Evolutionary conservation across 805 yeast genomes (phyloP), one percentile per base, ranked within the genome.

Genomic region (Lipomyces yamanashiensis): DNA sequence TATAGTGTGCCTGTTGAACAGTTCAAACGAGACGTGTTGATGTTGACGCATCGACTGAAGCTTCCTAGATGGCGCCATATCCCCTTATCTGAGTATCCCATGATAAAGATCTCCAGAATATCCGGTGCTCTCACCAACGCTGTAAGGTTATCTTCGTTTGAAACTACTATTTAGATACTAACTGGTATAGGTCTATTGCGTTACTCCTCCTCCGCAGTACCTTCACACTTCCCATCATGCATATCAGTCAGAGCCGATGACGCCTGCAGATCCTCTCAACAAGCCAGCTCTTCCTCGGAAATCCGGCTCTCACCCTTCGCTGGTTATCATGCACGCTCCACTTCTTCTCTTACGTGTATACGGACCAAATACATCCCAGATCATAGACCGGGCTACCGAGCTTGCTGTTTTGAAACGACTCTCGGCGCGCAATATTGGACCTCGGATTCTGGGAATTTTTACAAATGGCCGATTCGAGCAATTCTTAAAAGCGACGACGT

Each of bases 71-170:
- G 99, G 99, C 84, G 86, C 70, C 80, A 80, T 65, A 81, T 87
- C 10, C 67, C 71, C 28, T 28, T 70, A 71, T 74, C 82, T 19
- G 70, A 66, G n/a, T 79, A 78, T 21, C 48, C 61, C 10, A 75
- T 78, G 44, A 75, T 93, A 45, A 79, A 76, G 23, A 75, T 92
- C 21, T 80, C 77, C 47, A 82, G 97, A 68, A 90, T 95, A 55
- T 84, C 90, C 43, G 98, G 99, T 21, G 99, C 99, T 0, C 81
- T 95, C 74, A 95, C 98, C 21, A 95, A 95, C 75, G 88, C 92
- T 40, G 89, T 93, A 59, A 9, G 67, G 39, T 9, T 13, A 7
- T 12, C n/a, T 44, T 40, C n/a, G 9, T 33, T 13, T 19, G 7
- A 12, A 21, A 10, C 3, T 7, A 19, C 0, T 39, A 33, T 12